Percentiles rank a stretch among this genome's conserved stretches.
These are phyloP conservation scores for Aurantiochytrium sp. DNA, from an alignment of 108 stramenopile genomes.

Conservation along the genomic window DNA sequence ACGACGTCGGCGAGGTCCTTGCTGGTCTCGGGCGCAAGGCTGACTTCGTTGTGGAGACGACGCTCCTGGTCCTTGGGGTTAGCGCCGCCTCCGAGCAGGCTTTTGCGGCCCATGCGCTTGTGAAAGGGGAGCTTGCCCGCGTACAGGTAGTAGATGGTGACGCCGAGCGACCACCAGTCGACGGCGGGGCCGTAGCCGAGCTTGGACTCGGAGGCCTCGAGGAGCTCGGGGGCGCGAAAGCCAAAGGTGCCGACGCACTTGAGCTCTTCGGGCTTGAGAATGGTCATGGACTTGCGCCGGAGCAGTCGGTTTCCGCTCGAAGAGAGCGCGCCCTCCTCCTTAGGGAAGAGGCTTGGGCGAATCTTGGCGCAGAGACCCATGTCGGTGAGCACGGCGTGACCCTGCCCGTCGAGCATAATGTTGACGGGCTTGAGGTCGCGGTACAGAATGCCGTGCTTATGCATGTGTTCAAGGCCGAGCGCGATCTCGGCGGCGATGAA, in stretches of 20 bases:
- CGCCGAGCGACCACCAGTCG: slow-evolving; percentile 60
- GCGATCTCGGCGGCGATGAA: slow-evolving; percentile 55
- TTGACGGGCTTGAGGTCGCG: slow-evolving; percentile 62
- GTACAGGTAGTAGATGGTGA: slow-evolving; percentile 52
- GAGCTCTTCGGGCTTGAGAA: slow-evolving; percentile 30
- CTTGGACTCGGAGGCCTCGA: neutral
- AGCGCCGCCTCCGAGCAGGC: neutral
- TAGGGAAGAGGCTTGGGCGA: slow-evolving; percentile 55
- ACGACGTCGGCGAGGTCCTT: neutral
- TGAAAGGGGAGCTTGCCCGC: neutral
- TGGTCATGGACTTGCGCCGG: slow-evolving; percentile 20
- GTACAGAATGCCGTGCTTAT: slow-evolving; percentile 56
- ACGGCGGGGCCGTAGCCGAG: slow-evolving; percentile 55
- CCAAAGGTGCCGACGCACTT: slow-evolving; percentile 21
- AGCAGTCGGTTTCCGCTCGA: neutral
- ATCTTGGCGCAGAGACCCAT: slow-evolving; percentile 45
- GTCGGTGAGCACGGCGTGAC: slow-evolving; percentile 54
- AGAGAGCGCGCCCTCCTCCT: slow-evolving; percentile 37
- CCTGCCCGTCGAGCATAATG: slow-evolving; percentile 43
- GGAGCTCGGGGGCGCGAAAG: neutral
- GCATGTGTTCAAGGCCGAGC: slow-evolving; percentile 57
- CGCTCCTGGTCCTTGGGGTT: neutral
- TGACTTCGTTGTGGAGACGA: neutral
- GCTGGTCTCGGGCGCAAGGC: neutral
- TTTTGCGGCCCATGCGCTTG: neutral